These are phyloP conservation scores for Arthrinium puccinioides DNA, from an alignment of 2,329 filamentous ascomycete species.

Conservation along the genomic window DNA sequence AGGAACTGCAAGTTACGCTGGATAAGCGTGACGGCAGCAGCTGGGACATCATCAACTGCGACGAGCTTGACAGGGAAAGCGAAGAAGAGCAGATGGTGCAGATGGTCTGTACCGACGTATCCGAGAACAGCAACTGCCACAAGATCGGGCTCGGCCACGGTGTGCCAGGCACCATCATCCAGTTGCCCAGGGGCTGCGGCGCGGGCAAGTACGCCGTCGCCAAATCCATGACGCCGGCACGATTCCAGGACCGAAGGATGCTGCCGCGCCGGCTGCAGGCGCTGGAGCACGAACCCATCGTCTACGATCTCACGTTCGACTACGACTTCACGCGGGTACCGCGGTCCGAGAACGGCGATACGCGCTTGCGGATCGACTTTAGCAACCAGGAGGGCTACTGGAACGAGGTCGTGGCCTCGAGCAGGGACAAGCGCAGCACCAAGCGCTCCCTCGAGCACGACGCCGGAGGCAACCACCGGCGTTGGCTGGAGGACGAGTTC, in stretches of 20 bases:
- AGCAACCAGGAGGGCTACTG: conserved; percentile 29
- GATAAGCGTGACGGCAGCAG: too few relatives aligned
- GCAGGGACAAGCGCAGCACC: conserved; percentile 10
- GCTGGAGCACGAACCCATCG: conserved; percentile 3
- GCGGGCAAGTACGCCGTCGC: conserved; percentile 31
- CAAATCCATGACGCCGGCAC: conserved; percentile 15
- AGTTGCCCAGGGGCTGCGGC: conserved; percentile 32
- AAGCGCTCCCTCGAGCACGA: conserved; percentile 21
- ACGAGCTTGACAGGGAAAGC: too few relatives aligned
- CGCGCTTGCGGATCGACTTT: conserved; percentile 30
- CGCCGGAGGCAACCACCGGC: conserved; percentile 19
- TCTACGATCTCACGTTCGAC: conserved; percentile 31
- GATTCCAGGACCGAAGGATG: conserved; percentile 9
- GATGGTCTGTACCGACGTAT: too few relatives aligned
- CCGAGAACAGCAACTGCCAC: too few relatives aligned
- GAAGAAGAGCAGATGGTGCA: too few relatives aligned
- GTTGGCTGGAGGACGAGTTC: conserved; percentile 31
- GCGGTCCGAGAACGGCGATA: conserved; percentile 17
- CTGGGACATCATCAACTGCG: too few relatives aligned
- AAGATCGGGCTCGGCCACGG: conserved; percentile 32
- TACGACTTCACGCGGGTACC: conserved; percentile 28
- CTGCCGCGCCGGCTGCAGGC: conserved; percentile 13
- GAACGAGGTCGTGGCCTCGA: conserved; percentile 19
- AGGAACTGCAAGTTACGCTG: too few relatives aligned
- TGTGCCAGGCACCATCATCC: conserved; percentile 26